These are phyloP conservation scores for Candida pini DNA, from an alignment of 805 yeast genomes.

Conservation along the genomic window DNA sequence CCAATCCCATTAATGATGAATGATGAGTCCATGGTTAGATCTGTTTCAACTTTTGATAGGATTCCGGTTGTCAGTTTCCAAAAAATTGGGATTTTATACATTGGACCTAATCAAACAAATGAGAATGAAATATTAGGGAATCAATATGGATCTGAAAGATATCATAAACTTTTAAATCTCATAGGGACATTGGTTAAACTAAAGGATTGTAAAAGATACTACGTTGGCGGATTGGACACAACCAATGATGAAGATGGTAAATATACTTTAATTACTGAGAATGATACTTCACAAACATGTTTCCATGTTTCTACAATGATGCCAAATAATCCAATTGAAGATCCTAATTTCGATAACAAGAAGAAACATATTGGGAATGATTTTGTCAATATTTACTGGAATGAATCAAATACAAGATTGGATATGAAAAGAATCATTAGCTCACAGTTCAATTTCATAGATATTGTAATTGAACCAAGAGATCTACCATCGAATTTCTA, in stretches of 20 bases:
- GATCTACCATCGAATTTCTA: conserved; percentile 30
- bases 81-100: conserved; percentile 72
- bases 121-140: conserved; percentile 66
- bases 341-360: conserved; percentile 45
- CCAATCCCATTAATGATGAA: conserved; percentile 12
- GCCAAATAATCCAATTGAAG: conserved; percentile 49
- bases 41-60: conserved; percentile 60
- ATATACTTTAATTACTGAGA: conserved; percentile 66
- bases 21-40: conserved; percentile 39
- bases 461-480: conserved; percentile 66
- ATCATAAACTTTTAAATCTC: conserved; percentile 50
- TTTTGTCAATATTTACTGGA: conserved; percentile 74
- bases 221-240: conserved; percentile 76
- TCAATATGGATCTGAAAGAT: conserved; percentile 55
- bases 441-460: conserved; percentile 79
- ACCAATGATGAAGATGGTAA: conserved; percentile 69
- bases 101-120: conserved; percentile 57
- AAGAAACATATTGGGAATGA: conserved; percentile 86
- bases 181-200: conserved; percentile 60
- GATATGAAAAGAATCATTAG: conserved; percentile 58
- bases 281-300: conserved; percentile 63
- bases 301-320: conserved; percentile 81
- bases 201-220: conserved; percentile 46
- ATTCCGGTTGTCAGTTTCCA: conserved; percentile 75
- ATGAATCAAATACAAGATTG: conserved; percentile 65